phyloP scores from a whole-genome alignment of 2,329 filamentous ascomycete species.

The Coniochaeta sp. region DNA sequence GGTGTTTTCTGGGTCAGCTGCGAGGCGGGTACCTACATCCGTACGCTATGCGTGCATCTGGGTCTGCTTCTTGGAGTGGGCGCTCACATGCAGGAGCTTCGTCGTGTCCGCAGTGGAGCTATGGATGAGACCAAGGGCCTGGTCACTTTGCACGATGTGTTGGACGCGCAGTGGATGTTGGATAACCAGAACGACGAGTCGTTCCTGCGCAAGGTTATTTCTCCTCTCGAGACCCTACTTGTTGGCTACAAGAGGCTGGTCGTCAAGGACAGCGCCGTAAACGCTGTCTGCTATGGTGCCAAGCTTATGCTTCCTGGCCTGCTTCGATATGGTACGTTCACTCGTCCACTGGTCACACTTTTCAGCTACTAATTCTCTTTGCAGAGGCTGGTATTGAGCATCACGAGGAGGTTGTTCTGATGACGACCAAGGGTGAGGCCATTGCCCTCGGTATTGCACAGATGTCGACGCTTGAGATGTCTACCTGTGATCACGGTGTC shows the following conservation, averaged over 20 bases:
- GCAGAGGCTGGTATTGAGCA: slow-evolving; percentile 79
- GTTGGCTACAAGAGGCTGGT: slow-evolving; percentile 94
- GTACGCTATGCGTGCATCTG: slow-evolving; percentile 93
- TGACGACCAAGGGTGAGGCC: slow-evolving; percentile 98
- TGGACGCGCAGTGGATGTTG: slow-evolving; percentile 92
- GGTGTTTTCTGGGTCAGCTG: slow-evolving; percentile 99
- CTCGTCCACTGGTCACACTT: slow-evolving; percentile 2
- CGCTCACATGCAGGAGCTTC: slow-evolving; percentile 96
- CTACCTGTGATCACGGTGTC: slow-evolving; percentile 93
- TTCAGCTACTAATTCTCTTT: slow-evolving; percentile 25
- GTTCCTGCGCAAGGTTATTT: slow-evolving; percentile 84
- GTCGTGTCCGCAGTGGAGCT: slow-evolving; percentile 86
- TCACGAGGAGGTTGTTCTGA: slow-evolving; percentile 92
- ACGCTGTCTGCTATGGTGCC: slow-evolving; percentile 96
- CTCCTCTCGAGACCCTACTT: slow-evolving; percentile 85
- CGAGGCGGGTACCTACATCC: slow-evolving; percentile 97
- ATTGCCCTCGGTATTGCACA: slow-evolving; percentile 94
- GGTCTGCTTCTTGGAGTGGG: slow-evolving; percentile 71
- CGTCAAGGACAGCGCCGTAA: slow-evolving; percentile 94
- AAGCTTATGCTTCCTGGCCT: slow-evolving; percentile 98
- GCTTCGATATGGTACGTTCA: slow-evolving; percentile 69
- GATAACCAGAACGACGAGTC: slow-evolving; percentile 95
- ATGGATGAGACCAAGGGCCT: slow-evolving; percentile 88
- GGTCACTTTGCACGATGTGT: slow-evolving; percentile 89
- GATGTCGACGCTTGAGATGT: slow-evolving; percentile 97